phyloP scores from a whole-genome alignment of 768 basidiomycete species.

The Exsudoporus frostii region DNA sequence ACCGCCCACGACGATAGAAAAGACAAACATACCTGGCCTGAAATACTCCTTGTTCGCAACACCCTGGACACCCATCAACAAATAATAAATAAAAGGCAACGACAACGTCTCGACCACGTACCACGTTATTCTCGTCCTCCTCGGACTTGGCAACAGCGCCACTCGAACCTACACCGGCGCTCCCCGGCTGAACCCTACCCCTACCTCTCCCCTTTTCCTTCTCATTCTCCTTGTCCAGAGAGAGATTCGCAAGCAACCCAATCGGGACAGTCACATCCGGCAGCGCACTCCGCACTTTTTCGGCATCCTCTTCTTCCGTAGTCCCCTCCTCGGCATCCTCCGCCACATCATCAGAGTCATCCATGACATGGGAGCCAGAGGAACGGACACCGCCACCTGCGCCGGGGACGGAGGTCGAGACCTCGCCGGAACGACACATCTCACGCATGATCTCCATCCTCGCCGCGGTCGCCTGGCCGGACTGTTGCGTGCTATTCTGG shows the following conservation, averaged over 20 bases:
- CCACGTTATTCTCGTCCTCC: slow-evolving; percentile 64
- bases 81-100: not conserved
- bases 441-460: slow-evolving; percentile 29
- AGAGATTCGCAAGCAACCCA: slow-evolving; percentile 70
- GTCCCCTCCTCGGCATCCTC: slow-evolving; percentile 31
- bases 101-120: slow-evolving; percentile 23
- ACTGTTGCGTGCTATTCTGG: slow-evolving; percentile 54
- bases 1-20: not conserved
- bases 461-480: slow-evolving; percentile 37
- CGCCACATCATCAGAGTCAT: slow-evolving; percentile 41
- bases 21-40: slow-evolving; percentile 55
- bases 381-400: not conserved
- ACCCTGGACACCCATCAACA: slow-evolving; percentile 44
- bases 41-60: slow-evolving; percentile 81
- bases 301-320: slow-evolving; percentile 39
- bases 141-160: slow-evolving; percentile 31
- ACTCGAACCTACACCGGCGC: slow-evolving; percentile 6
- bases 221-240: slow-evolving; percentile 53
- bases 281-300: slow-evolving; percentile 47
- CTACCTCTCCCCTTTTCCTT: slow-evolving; percentile 39
- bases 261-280: slow-evolving; percentile 74
- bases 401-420: not conserved
- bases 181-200: slow-evolving; percentile 34
- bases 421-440: slow-evolving; percentile 30
- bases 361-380: not conserved